A percentile compares a stretch with the other conserved stretches of the same genome.
phyloP scores from a whole-genome alignment of 805 yeast genomes.

The Kodamaea kakaduensis region DNA sequence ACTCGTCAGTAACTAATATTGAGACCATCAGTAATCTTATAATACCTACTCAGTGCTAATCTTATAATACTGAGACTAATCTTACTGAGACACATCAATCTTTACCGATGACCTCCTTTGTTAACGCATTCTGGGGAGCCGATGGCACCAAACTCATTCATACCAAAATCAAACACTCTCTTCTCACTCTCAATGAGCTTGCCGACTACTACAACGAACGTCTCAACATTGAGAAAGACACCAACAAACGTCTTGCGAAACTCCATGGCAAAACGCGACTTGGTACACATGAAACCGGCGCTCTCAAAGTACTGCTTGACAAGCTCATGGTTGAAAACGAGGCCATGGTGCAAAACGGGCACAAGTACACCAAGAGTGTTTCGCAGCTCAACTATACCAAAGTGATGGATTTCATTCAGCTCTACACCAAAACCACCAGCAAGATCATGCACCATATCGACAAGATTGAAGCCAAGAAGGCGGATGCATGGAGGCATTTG shows the following conservation, averaged over 20 bases:
- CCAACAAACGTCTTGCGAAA: conserved; percentile 50
- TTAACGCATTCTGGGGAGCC: conserved; percentile 58
- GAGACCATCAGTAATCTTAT: too few relatives aligned
- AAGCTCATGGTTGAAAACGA: conserved; percentile 55
- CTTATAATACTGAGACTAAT: too few relatives aligned
- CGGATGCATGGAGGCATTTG: conserved; percentile 32
- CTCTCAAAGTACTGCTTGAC: conserved; percentile 57
- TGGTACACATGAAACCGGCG: conserved; percentile 59
- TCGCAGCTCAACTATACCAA: conserved; percentile 46
- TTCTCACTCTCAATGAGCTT: conserved; percentile 45
- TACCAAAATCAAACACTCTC: conserved; percentile 55
- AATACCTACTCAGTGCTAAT: too few relatives aligned
- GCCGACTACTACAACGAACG: conserved; percentile 38
- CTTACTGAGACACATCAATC: conserved; percentile 3
- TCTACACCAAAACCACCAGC: conserved; percentile 50
- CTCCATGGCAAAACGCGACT: conserved; percentile 44
- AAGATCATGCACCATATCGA: conserved; percentile 55
- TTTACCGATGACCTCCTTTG: conserved; percentile 27
- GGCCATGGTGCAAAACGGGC: conserved; percentile 54
- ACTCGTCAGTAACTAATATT: too few relatives aligned
- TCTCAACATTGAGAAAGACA: conserved; percentile 68
- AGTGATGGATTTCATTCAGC: conserved; percentile 47
- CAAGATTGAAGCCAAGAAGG: conserved; percentile 49
- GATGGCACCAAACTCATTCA: conserved; percentile 58
- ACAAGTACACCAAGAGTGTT: conserved; percentile 48